Base-by-base conservation (phyloP, 371 early-diverging fungal genomes). In the Phascolomyces articulosus region DNA sequence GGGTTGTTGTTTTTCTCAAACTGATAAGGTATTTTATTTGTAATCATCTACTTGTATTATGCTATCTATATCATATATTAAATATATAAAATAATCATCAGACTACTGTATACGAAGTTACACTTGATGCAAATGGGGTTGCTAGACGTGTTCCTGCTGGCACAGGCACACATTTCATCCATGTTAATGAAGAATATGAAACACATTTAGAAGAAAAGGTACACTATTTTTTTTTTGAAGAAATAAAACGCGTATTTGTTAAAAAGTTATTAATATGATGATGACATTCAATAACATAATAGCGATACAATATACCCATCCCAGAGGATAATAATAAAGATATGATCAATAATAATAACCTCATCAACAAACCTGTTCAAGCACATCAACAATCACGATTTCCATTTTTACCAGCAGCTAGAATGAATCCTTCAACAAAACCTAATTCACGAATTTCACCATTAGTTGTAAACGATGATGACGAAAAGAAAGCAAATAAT, bases 81-180 rank as follows among this genome's bases (percentile, higher is more conserved):
- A 51, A 23, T 15, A 13, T 23, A 3, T 51, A 51, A 3, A 23
- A 20, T 24, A 9, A 51, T 23, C 21, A 51, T 23, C 51, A 80
- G 81, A 69, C 75, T 34, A 71, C 73, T n/a, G 74, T 82, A 20
- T 77, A 81, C 56, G 82, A 82, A 71, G 82, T 82, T 23, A 69
- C 62, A n/a, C 61, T 82, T 44, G 82, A 82, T 68, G 63, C 69
- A 2, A 58, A 77, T 24, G 82, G 82, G 28, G 74, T 82, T 8
- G 82, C 82, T 28, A 73, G 73, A 18, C 75, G 77, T 40, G 79
- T 78, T 20, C 74, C 75, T 4, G 69, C 71, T 31, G 82, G 82
- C 13, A 68, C 74, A 62, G 82, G 82, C 13, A 82, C 82, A 11
- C 82, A 82, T 56, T 67, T 70, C 27, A 82, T 82, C 41, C 74